phyloP scores from a whole-genome alignment of 1,284 basidiomycete genomes.

The Hortiboletus rubellus region DNA sequence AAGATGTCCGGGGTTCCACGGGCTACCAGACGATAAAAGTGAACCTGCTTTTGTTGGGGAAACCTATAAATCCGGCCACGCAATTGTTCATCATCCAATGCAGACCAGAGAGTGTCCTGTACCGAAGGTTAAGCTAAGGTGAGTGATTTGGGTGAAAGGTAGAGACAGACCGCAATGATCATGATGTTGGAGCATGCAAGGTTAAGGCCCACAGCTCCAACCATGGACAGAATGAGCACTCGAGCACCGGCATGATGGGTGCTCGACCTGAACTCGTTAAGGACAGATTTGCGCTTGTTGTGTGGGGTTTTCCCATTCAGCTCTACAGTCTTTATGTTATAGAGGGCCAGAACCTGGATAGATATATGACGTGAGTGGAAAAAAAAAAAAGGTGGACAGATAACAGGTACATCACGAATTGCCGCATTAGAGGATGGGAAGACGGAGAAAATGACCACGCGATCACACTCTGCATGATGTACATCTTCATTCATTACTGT shows the following conservation, averaged over 20 bases:
- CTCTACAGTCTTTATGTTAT: conserved; percentile 7
- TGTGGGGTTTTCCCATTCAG: conserved; percentile 3
- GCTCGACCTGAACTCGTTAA: conserved; percentile 2
- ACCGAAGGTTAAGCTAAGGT: too few relatives aligned
- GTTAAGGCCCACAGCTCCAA: conserved; percentile 20
- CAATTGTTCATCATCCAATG: conserved; percentile 12
- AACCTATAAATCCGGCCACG: background rate
- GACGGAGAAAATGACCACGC: conserved; percentile 18
- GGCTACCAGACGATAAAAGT: conserved; percentile 8
- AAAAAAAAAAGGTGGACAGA: too few relatives aligned
- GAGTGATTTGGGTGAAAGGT: too few relatives aligned
- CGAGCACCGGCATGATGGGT: background rate
- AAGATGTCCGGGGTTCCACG: background rate
- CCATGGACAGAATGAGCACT: conserved; percentile 24
- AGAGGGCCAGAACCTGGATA: conserved; percentile 5
- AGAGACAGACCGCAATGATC: conserved; percentile 11
- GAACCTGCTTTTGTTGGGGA: conserved; percentile 8
- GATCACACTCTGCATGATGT: background rate
- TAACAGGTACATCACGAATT: conserved; percentile 4
- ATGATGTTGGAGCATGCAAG: conserved; percentile 25
- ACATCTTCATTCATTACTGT: background rate
- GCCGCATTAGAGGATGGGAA: conserved; percentile 17
- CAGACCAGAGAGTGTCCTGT: conserved; percentile 17
- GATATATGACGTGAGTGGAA: too few relatives aligned
- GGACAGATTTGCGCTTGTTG: background rate